Conservation (phyloP, 1,284 basidiomycete species). For the Puccinia coronata region DNA sequence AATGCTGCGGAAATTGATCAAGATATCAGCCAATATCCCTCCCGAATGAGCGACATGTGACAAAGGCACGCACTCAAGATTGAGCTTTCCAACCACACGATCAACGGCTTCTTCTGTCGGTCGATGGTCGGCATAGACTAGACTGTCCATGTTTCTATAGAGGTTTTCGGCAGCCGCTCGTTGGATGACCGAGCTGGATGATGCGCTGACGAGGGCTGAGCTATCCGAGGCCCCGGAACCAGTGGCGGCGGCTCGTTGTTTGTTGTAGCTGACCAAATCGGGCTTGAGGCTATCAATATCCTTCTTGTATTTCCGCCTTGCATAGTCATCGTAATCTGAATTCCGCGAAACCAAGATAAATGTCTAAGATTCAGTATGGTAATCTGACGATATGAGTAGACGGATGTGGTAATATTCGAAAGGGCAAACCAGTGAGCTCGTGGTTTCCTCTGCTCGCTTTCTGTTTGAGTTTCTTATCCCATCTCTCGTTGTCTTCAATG, state of each 20-base stretch:
- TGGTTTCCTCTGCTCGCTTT: conserved; percentile 76
- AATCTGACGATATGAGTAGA: conserved; percentile 3
- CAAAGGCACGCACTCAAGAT: conserved; percentile 74
- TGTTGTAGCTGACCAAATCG: conserved; percentile 78
- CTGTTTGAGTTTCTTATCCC: conserved; percentile 81
- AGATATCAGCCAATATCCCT: conserved; percentile 14
- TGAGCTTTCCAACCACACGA: conserved; percentile 84
- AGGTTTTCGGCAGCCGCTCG: conserved; percentile 66
- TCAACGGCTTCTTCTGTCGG: conserved; percentile 94
- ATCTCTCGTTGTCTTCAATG: conserved; percentile 88
- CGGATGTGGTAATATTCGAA: background rate
- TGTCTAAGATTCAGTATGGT: background rate
- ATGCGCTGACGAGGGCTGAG: conserved; percentile 53
- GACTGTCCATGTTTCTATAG: conserved; percentile 84
- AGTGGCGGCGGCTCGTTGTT: conserved; percentile 66
- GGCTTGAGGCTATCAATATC: conserved; percentile 83
- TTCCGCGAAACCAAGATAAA: background rate
- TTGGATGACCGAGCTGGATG: conserved; percentile 62
- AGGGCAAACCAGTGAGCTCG: conserved; percentile 71
- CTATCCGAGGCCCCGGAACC: conserved; percentile 52
- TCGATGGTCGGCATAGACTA: conserved; percentile 81
- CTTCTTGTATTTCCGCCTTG: conserved; percentile 84
- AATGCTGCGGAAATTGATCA: conserved; percentile 63
- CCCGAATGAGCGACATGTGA: background rate
- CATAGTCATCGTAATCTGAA: conserved; percentile 83